Evolutionary conservation across 257 asterid genomes (phyloP).

Genomic region (Lithospermum erythrorhizon): DNA sequence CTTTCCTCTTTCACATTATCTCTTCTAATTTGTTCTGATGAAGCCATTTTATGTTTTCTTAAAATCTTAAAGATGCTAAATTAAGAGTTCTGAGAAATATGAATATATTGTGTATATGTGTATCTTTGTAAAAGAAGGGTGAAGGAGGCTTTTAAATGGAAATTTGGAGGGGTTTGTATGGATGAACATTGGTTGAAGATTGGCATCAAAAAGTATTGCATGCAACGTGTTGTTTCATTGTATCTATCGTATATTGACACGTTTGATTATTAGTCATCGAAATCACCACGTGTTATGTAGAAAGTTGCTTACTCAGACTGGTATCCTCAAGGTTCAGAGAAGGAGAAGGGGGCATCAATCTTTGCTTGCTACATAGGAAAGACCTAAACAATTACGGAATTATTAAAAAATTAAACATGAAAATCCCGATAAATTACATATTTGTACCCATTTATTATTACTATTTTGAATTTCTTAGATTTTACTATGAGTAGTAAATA

Average conservation of each 20-base stretch:
- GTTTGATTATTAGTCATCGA: not conserved
- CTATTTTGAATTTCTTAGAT: too few species aligned
- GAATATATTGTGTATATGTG: too few species aligned
- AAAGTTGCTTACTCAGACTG: not conserved
- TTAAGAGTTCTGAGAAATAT: not conserved
- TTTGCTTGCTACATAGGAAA: too few species aligned
- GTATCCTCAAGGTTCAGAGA: not conserved
- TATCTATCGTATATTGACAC: not conserved
- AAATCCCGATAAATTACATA: too few species aligned
- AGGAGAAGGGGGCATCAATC: too few species aligned
- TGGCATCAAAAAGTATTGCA: conserved; percentile 6
- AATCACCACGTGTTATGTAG: not conserved
- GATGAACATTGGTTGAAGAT: not conserved
- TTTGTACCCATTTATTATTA: too few species aligned
- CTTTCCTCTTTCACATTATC: conserved; percentile 28
- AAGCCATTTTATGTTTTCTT: conserved; percentile 11
- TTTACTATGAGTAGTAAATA: too few species aligned
- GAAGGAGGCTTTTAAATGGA: not conserved
- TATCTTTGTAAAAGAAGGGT: not conserved
- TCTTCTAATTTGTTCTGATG: conserved; percentile 38
- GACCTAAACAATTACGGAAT: too few species aligned
- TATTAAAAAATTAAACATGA: too few species aligned
- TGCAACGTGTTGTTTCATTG: conserved; percentile 7
- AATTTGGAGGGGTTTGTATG: conserved; percentile 5
- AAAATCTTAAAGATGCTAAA: not conserved